Evolutionary conservation across 164 flowering plant genomes (phyloP).

Genomic region (Taxillus chinensis): DNA sequence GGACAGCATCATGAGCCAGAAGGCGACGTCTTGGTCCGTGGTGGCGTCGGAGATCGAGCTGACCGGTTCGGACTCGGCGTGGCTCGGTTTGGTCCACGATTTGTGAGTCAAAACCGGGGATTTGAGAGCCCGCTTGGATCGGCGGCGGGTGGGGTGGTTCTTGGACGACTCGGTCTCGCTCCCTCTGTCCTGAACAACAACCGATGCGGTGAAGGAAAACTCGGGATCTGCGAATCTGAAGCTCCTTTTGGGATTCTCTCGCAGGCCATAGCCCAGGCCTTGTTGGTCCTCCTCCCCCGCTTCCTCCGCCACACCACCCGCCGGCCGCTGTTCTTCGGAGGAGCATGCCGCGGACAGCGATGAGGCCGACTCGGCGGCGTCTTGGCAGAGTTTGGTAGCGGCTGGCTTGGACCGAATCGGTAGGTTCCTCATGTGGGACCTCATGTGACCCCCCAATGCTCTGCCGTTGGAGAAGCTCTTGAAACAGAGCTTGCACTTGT

Average conservation of each 20-base stretch:
- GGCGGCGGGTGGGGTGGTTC: conserved; percentile 35
- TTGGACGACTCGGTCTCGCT: conserved; percentile 74
- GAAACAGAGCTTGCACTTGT: conserved; percentile 42
- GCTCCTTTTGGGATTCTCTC: conserved; percentile 2
- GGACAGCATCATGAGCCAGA: conserved; percentile 77
- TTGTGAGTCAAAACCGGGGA: background rate
- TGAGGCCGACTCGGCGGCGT: background rate
- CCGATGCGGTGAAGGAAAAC: conserved; percentile 38
- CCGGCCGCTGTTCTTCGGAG: background rate
- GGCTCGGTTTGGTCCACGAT: background rate
- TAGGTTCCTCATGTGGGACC: conserved; percentile 43
- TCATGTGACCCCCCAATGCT: conserved; percentile 70
- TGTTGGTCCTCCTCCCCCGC: background rate
- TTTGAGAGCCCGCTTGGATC: conserved; percentile 39
- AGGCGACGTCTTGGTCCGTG: conserved; percentile 74
- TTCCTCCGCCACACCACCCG: background rate
- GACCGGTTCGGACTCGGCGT: conserved; percentile 36
- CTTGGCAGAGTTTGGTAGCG: background rate
- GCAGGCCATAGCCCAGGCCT: background rate
- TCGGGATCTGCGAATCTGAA: conserved; percentile 31
- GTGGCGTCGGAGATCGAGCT: conserved; percentile 67
- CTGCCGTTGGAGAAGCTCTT: conserved; percentile 46
- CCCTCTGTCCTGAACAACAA: conserved; percentile 53
- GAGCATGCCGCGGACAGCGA: background rate
- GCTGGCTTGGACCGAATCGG: conserved; percentile 15